Evolutionary conservation across 192 early-diverging fungal species (phyloP), one percentile per base, ranked within the genome.

Genomic region (Globomyces pollinis-pini): DNA sequence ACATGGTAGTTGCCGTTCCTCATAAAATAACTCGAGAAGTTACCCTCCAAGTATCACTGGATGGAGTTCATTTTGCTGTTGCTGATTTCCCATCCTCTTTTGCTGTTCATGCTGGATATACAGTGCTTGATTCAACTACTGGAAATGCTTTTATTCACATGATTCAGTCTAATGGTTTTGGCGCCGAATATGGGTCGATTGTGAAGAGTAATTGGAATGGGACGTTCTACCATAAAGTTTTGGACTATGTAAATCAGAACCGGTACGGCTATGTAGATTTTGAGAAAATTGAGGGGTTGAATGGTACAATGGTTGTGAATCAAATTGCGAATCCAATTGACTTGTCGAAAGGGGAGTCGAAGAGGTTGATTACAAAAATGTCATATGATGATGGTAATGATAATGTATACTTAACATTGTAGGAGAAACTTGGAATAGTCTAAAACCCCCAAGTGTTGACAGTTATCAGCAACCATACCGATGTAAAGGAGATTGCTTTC

Each of bases 151-250:
- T 97, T 18, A 53, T 99, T 7, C 88, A 95, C 58, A 82, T 90
- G 13, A 80, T 88, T 42, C 75, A 44, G 8, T 67, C 38, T 49
- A 49, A 33, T 18, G 36, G 18, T 1, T 18, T 3, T 24, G 64
- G 56, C 3, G 44, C 66, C 16, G 89, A 93, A 66, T 88, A 73
- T 59, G 96, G 94, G 33, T 84, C 78, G 8, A 73, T 99, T 3
- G 87, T 91, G 69, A 90, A 87, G 56, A 87, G 88, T 57, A 90
- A 94, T 67, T 72, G 75, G 52, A 86, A 90, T 42, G 91, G 88
- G 33, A 84, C 85, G 13, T 76, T 77, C 61, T 96, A 83, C 70
- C 78, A 81, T 39, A 57, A 81, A 33, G 79, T 83, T 1, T 77
- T 89, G 28, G 69, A 85, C 28, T 76, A 88, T 62, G 90, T 89